These are phyloP conservation scores for Phytopythium sindhum DNA, from an alignment of 352 stramenopile species.

Conservation along the genomic window DNA sequence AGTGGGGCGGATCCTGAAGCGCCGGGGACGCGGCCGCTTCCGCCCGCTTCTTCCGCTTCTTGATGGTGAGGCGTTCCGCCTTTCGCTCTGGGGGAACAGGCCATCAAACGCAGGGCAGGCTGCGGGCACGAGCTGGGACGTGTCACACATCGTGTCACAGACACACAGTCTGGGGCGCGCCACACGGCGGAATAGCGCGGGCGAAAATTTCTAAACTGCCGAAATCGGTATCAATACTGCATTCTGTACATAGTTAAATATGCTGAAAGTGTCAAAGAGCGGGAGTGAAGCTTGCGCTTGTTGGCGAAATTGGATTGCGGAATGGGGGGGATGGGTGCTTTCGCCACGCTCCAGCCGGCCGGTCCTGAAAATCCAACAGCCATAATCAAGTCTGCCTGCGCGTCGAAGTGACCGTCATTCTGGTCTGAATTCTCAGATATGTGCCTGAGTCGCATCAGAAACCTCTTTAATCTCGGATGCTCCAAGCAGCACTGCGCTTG, in stretches of 20 bases:
- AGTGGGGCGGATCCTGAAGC: not conserved
- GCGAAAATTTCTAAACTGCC: not conserved
- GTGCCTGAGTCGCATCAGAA: not conserved
- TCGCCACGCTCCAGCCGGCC: too few relatives aligned
- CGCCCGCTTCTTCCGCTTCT: not conserved
- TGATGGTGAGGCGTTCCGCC: not conserved
- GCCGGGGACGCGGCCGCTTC: not conserved
- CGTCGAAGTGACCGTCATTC: not conserved
- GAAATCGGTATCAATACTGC: too few relatives aligned
- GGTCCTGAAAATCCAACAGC: not conserved
- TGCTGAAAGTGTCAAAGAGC: not conserved
- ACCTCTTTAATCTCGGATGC: not conserved
- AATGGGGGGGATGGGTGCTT: not conserved
- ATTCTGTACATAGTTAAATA: too few relatives aligned
- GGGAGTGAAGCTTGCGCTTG: not conserved
- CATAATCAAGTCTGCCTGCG: too few relatives aligned
- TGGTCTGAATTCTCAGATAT: not conserved
- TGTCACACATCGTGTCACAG: slow-evolving; percentile 1
- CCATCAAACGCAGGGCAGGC: not conserved
- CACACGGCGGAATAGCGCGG: not conserved
- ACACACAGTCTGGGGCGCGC: not conserved
- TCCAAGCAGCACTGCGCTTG: not conserved
- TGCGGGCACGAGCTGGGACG: not conserved
- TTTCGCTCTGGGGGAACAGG: not conserved
- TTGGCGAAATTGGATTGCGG: not conserved